Evolutionary conservation across 202 grass and related monocot species (phyloP), one percentile per base, ranked within the genome.

Genomic region (Zizania palustris): DNA sequence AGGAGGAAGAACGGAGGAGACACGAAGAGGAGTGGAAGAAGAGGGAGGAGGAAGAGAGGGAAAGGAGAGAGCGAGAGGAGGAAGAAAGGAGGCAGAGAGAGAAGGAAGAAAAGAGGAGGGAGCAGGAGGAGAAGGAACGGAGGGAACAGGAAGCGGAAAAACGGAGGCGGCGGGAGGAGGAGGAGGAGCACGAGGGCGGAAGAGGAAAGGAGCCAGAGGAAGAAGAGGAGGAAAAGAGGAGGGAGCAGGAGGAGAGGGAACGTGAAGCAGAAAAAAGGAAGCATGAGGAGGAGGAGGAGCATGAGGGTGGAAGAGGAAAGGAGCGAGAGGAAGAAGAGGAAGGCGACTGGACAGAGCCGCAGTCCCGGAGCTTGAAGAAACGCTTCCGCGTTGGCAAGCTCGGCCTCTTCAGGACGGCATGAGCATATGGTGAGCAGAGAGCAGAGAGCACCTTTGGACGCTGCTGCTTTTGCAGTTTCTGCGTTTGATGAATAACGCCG

Each of bases 401-500:
- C 60, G 22, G 40, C 5, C 1, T 20, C 40, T 65, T 75, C 75
- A 21, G 3, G 36, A 83, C 16, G 60, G 38, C 55, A n/a, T 74
- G 20, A 84, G 18, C 4, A 8, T 28, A 8, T 28, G 28, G 0
- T 0, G 49, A 35, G 53, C 36, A 42, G 40, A 16, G 6, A 54
- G 51, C 8, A 1, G 6, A 14, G 8, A 5, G 11, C 57, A n/a
- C 7, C 35, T 53, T 53, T 45, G 9, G 21, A 22, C 37, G 34
- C 3, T 35, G 12, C 3, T 51, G 74, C 60, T 15, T 10, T n/a
- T 5, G 44, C 12, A 51, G 49, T 9, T 54, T 50, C 7, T 42
- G 11, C 38, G 15, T 64, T 28, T 28, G 28, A 71, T 37, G 38
- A 86, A 76, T 81, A 86, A 82, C 15, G 56, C 12, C 13, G 44